These are phyloP conservation scores for Vitis amurensis DNA, from an alignment of 164 flowering plant genomes.

Conservation along the genomic window DNA sequence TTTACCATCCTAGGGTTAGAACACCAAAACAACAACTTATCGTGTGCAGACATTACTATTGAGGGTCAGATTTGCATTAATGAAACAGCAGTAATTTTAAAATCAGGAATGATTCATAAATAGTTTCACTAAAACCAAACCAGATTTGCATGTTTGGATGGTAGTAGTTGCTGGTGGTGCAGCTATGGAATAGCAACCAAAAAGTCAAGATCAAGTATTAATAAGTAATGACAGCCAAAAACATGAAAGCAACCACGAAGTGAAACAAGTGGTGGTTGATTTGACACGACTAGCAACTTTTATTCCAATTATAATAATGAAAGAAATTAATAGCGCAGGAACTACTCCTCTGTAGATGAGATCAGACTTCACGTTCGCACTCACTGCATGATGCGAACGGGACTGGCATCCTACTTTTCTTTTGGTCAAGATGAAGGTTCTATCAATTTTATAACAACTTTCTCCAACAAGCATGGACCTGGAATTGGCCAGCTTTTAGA, in stretches of 20 bases:
- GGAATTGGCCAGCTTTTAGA: too few species aligned
- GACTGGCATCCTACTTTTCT: too few species aligned
- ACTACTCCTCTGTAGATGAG: too few species aligned
- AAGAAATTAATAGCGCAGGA: not conserved
- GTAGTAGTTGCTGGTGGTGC: not conserved
- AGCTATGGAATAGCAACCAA: too few species aligned
- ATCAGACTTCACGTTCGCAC: too few species aligned
- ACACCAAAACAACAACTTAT: not conserved
- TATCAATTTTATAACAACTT: too few species aligned
- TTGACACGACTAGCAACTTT: not conserved
- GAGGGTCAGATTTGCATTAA: too few species aligned
- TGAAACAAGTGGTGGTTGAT: not conserved
- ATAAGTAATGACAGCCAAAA: not conserved
- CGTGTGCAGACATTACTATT: not conserved
- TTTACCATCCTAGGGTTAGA: not conserved
- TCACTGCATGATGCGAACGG: too few species aligned
- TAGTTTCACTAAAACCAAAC: not conserved
- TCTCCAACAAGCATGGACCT: too few species aligned
- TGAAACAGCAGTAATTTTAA: too few species aligned
- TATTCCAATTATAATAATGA: not conserved
- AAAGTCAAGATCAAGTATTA: not conserved
- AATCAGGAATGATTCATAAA: too few species aligned
- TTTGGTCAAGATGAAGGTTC: too few species aligned
- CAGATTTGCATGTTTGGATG: not conserved
- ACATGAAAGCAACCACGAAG: not conserved